These are phyloP conservation scores for Quercus cerris DNA, from an alignment of 306 rosid genomes.

Conservation along the genomic window DNA sequence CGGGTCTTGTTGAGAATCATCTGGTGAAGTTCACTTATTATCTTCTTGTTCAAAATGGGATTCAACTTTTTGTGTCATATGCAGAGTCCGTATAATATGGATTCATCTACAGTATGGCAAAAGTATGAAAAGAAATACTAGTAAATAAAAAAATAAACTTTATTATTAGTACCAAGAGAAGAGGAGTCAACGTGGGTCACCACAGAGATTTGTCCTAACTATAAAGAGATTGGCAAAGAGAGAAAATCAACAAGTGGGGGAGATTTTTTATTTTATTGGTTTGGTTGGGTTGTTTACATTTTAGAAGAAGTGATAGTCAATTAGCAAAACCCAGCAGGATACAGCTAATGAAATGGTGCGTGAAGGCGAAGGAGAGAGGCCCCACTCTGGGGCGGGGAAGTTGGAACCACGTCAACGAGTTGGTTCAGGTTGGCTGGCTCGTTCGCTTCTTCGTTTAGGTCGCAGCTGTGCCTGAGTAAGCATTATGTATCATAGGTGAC, in stretches of 20 bases:
- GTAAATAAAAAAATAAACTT: background rate
- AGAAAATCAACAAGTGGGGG: background rate
- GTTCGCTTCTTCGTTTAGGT: too few species aligned
- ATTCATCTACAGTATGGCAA: too few species aligned
- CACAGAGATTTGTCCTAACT: background rate
- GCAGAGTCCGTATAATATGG: too few species aligned
- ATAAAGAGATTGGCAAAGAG: background rate
- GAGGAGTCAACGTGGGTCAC: background rate
- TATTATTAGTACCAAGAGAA: background rate
- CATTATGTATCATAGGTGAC: too few species aligned
- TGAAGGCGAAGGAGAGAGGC: background rate
- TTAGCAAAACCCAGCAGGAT: background rate
- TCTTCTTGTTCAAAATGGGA: too few species aligned
- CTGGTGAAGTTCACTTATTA: too few species aligned
- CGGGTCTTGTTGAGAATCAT: too few species aligned
- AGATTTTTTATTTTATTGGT: too few species aligned
- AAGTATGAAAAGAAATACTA: background rate
- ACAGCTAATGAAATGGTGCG: background rate
- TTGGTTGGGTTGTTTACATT: too few species aligned
- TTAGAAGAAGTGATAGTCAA: too few species aligned
- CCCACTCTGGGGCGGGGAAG: too few species aligned
- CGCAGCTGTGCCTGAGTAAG: background rate
- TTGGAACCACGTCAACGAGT: constrained; percentile 4
- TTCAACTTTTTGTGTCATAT: too few species aligned
- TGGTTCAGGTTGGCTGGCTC: background rate